Base-by-base conservation (phyloP, 768 basidiomycete genomes). In the Rhodocollybia butyracea region DNA sequence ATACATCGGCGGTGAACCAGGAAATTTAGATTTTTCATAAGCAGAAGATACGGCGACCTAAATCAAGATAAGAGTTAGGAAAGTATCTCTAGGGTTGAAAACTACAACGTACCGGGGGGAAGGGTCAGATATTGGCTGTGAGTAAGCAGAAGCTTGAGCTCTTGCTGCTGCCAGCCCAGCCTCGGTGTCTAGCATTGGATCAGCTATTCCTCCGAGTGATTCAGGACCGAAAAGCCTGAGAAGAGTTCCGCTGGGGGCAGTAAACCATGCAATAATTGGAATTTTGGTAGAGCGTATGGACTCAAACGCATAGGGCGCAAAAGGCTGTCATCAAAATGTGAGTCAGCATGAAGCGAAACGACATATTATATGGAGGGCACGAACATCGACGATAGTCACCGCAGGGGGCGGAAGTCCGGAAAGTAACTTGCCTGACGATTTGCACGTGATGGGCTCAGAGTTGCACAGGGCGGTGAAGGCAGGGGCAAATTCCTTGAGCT, bases 1-100 rank as follows among this genome's bases (percentile, higher is more conserved):
- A 50, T 50, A 50, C 47, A 50, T 50, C n/a, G 47, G 27, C 24
- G 47, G 47, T 10, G 21, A 17, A 10, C 47, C 47, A 12, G 47
- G 47, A 3, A 50, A 19, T 30, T 50, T 5, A 10, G 34, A 5
- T 10, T 31, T 8, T 34, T 50, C 32, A 11, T 13, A n/a, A n/a
- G n/a, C n/a, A n/a, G n/a, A n/a, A n/a, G n/a, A n/a, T n/a, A n/a
- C n/a, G n/a, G n/a, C n/a, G n/a, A n/a, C n/a, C n/a, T n/a, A n/a
- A n/a, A n/a, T n/a, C n/a, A n/a, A n/a, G n/a, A n/a, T n/a, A n/a
- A n/a, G n/a, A n/a, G n/a, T n/a, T n/a, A n/a, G n/a, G n/a, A n/a
- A n/a, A n/a, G n/a, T n/a, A n/a, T n/a, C n/a, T n/a, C n/a, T n/a
- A n/a, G n/a, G n/a, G n/a, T n/a, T n/a, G n/a, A n/a, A n/a, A n/a